Evolutionary conservation across 495 filamentous ascomycete species (phyloP).

Genomic region (Daldinia vernicosa): DNA sequence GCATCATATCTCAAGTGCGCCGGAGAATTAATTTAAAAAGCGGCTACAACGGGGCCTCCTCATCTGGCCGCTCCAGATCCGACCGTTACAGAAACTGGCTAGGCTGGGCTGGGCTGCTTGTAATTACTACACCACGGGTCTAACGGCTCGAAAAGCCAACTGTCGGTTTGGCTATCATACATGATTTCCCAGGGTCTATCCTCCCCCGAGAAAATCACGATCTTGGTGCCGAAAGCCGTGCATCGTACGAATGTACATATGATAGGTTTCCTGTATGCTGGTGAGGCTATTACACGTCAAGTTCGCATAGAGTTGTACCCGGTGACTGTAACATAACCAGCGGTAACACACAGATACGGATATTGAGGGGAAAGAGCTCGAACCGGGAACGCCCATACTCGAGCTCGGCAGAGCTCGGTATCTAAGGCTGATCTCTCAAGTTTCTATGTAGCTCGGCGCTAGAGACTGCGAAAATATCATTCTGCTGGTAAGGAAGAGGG

Average conservation of each 20-base stretch:
- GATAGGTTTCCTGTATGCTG: slow-evolving; percentile 1
- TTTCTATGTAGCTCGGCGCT: slow-evolving; percentile 22
- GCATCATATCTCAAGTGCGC: slow-evolving; percentile 36
- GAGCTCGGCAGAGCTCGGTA: slow-evolving; percentile 25
- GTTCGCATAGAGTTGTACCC: slow-evolving; percentile 15
- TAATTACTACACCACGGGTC: slow-evolving; percentile 41
- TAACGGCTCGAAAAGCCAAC: slow-evolving; percentile 29
- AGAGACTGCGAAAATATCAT: slow-evolving; percentile 23
- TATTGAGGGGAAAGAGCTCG: slow-evolving; percentile 9
- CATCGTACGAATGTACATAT: slow-evolving; percentile 4
- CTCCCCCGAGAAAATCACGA: slow-evolving; percentile 16
- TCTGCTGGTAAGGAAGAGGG: slow-evolving; percentile 9
- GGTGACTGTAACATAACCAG: slow-evolving; percentile 28
- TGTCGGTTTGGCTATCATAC: slow-evolving; percentile 13
- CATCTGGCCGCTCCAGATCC: slow-evolving; percentile 34
- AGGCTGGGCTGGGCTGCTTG: slow-evolving; percentile 29
- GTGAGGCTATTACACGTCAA: slow-evolving; percentile 16
- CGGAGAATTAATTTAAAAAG: slow-evolving; percentile 43
- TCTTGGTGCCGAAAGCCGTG: slow-evolving; percentile 22
- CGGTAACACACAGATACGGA: slow-evolving; percentile 18
- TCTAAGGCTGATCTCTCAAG: slow-evolving; percentile 16
- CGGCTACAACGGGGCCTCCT: slow-evolving; percentile 39
- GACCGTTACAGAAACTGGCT: slow-evolving; percentile 32
- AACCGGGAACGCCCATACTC: slow-evolving; percentile 14
- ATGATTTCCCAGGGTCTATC: slow-evolving; percentile 14